phyloP scores from a whole-genome alignment of 1,139 yeast species.

The Oligophagozyma castellii region DNA sequence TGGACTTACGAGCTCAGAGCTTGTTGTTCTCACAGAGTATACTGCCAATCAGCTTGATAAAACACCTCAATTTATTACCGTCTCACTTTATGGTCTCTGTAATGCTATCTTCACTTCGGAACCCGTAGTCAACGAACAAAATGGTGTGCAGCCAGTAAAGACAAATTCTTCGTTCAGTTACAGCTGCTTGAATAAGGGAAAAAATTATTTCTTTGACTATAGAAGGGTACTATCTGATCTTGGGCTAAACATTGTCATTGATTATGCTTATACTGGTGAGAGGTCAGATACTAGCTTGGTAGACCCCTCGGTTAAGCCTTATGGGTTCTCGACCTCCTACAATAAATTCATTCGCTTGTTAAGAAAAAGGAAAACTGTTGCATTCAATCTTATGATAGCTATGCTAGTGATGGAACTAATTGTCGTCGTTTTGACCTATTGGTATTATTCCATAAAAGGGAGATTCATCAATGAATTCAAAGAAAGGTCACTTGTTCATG shows the following conservation, averaged over 20 bases:
- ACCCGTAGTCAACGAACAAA: constrained; percentile 3
- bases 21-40: constrained; percentile 18
- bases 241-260: constrained; percentile 19
- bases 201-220: constrained; percentile 17
- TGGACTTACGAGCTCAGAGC: constrained; percentile 22
- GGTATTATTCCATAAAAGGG: constrained; percentile 20
- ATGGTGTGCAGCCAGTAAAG: not conserved
- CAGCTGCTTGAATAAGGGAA: constrained; percentile 10
- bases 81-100: constrained; percentile 19
- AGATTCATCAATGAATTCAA: constrained; percentile 10
- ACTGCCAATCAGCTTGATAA: constrained; percentile 13
- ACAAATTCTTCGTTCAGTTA: constrained; percentile 8
- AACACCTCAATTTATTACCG: constrained; percentile 17
- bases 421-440: constrained; percentile 8
- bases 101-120: constrained; percentile 6
- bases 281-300: constrained; percentile 1
- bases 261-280: constrained; percentile 15
- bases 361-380: constrained; percentile 7
- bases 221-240: constrained; percentile 13
- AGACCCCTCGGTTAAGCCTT: no score
- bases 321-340: constrained; percentile 6
- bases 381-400: constrained; percentile 11
- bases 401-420: constrained; percentile 8
- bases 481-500: constrained; percentile 15
- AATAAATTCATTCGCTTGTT: constrained; percentile 6